These are phyloP conservation scores for Cryphonectria radicalis DNA, from an alignment of 2,329 filamentous ascomycete species.

Conservation along the genomic window DNA sequence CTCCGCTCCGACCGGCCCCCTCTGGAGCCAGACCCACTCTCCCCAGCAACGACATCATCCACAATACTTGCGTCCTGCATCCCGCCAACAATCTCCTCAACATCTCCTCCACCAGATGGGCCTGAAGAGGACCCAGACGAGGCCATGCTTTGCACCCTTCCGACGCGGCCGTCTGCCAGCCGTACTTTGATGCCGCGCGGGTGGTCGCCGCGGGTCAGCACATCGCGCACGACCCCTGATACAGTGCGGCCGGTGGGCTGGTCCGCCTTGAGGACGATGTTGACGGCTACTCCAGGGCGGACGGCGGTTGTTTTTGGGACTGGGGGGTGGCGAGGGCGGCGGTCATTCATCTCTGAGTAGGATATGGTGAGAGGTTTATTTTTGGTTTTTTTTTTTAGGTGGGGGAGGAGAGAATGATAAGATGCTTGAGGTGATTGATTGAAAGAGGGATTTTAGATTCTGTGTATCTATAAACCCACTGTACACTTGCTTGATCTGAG, in stretches of 20 bases:
- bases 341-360: background rate
- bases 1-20: background rate
- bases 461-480: too few species aligned
- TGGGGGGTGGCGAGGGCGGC: conserved; percentile 21
- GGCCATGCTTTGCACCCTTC: conserved; percentile 70
- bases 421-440: background rate
- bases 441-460: background rate
- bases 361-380: background rate
- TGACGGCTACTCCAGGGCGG: conserved; percentile 65
- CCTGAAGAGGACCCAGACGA: conserved; percentile 22
- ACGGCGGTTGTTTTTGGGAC: conserved; percentile 59
- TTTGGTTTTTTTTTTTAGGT: background rate
- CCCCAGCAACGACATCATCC: background rate
- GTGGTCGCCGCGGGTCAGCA: conserved; percentile 75
- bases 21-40: background rate
- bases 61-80: background rate
- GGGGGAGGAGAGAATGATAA: background rate
- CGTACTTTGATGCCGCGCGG: conserved; percentile 80
- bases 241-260: conserved; percentile 76
- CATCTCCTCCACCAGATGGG: background rate
- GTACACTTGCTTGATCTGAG: too few species aligned
- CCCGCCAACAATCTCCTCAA: background rate
- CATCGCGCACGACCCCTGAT: conserved; percentile 65
- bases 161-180: conserved; percentile 71
- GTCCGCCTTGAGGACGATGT: conserved; percentile 76